Evolutionary conservation across 768 basidiomycete species (phyloP), one percentile per base, ranked within the genome.

Genomic region (Lentinula sp.): DNA sequence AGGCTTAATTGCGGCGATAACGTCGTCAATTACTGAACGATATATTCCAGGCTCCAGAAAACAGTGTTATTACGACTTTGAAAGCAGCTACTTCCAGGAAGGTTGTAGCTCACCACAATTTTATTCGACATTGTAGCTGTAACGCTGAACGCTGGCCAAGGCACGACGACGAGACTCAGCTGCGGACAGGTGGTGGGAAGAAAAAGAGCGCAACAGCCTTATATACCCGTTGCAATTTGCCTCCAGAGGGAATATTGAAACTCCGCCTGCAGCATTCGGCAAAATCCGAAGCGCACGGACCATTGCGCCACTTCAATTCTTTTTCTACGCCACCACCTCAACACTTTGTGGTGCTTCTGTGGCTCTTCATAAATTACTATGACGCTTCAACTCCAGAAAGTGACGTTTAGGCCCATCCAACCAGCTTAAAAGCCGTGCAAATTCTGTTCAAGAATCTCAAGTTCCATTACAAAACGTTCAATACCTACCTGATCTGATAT

Each of bases 21-120:
- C 95, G 76, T 98, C 94, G 85, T 97, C 94, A 76, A 99, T 98
- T 75, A 99, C 90, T 62, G 85, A 73, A 65, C 96, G 91, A 76
- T 99, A 99, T 68, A 93, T 90, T 66, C 75, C 69, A 71, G 94
- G 94, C 94, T 95, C 86, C 84, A 82, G 74, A 76, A 70, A 75
- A 74, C 69, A 73, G 76, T 73, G 77, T 85, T 81, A 80, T 81
- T 75, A 53, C 54, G 16, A 46, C 58, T 77, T 79, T 78, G 75
- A 67, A 70, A 64, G 72, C 75, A 72, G 79, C 81, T 84, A 84
- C 81, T 79, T 81, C 76, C 72, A 75, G 76, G 76, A 75, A 80
- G 75, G 78, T 83, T 82, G 85, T 78, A 85, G 88, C 91, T 91
- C 84, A 95, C 93, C 87, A 96, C 94, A 81, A 94, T 93, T 82